Conservation (phyloP, 257 asterid species). For the Cruciata laevipes region DNA sequence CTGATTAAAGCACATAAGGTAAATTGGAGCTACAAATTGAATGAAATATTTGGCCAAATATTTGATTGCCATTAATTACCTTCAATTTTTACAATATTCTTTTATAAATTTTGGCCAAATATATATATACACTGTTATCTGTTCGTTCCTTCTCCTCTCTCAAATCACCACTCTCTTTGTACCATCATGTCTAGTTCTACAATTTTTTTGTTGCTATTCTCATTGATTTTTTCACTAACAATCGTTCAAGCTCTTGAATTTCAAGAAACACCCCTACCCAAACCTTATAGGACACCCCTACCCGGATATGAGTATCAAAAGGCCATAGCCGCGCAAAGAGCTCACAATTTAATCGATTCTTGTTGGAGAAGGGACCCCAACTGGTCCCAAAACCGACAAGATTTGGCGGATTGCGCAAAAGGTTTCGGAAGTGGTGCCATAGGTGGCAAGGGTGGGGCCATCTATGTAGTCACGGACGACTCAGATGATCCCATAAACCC, state of each 20-base stretch:
- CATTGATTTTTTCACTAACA: neutral
- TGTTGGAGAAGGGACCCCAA: constrained; percentile 19
- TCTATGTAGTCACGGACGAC: constrained; percentile 47
- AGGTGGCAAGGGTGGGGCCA: constrained; percentile 22
- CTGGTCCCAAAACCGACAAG: constrained; percentile 19
- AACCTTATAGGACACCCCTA: neutral
- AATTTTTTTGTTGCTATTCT: neutral
- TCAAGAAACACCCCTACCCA: neutral
- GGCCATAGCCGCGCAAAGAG: neutral
- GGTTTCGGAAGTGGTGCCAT: constrained; percentile 18
- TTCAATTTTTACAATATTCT: too few species aligned
- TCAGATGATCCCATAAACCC: constrained; percentile 60
- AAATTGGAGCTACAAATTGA: neutral
- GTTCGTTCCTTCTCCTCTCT: too few species aligned
- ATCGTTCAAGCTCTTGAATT: neutral
- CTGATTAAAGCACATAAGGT: neutral
- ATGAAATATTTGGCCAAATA: too few species aligned
- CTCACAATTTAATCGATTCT: constrained; percentile 3
- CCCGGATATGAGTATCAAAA: neutral
- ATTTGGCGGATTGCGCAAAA: constrained; percentile 15
- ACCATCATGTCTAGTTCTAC: neutral
- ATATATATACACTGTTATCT: too few species aligned
- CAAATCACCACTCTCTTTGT: too few species aligned
- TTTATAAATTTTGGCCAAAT: too few species aligned
- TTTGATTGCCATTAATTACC: neutral